phyloP scores from a whole-genome alignment of 768 basidiomycete genomes.

The Tephrocybe sp. region DNA sequence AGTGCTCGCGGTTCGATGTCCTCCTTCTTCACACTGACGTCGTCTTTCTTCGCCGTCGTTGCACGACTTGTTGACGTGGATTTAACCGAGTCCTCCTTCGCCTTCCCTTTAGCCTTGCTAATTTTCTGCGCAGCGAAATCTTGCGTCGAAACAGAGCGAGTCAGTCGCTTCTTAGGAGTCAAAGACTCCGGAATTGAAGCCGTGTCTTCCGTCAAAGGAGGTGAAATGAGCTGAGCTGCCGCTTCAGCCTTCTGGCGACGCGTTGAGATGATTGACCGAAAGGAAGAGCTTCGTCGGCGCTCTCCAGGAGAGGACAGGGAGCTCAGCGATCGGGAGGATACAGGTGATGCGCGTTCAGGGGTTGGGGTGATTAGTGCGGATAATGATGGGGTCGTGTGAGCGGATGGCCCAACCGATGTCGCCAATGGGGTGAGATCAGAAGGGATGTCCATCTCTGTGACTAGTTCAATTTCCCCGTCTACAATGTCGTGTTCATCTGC shows the following conservation, averaged over 20 bases:
- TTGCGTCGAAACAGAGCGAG: constrained; percentile 32
- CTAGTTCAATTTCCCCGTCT: constrained; percentile 56
- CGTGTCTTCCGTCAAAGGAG: constrained; percentile 46
- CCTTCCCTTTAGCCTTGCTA: constrained; percentile 43
- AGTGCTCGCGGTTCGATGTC: constrained; percentile 53
- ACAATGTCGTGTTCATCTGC: constrained; percentile 46
- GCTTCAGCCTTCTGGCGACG: constrained; percentile 51
- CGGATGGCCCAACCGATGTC: constrained; percentile 35
- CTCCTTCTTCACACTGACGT: constrained; percentile 35
- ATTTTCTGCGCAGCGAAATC: constrained; percentile 23
- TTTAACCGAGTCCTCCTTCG: constrained; percentile 29
- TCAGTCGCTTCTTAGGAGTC: constrained; percentile 30
- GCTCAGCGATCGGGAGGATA: constrained; percentile 43
- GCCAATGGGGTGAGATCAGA: constrained; percentile 46
- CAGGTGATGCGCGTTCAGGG: constrained; percentile 33
- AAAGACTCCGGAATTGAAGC: constrained; percentile 29
- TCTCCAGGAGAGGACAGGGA: constrained; percentile 39
- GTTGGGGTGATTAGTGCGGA: constrained; percentile 31
- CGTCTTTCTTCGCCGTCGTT: constrained; percentile 19
- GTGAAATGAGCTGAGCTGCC: constrained; percentile 42
- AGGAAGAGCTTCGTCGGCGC: constrained; percentile 34
- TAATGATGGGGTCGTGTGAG: constrained; percentile 25
- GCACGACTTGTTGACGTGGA: constrained; percentile 24
- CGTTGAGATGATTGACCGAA: constrained; percentile 60
- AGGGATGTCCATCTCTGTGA: constrained; percentile 46